These are phyloP conservation scores for Sphagnum tenellum DNA, from an alignment of 225 moss, liverwort and hornwort species.

Conservation along the genomic window DNA sequence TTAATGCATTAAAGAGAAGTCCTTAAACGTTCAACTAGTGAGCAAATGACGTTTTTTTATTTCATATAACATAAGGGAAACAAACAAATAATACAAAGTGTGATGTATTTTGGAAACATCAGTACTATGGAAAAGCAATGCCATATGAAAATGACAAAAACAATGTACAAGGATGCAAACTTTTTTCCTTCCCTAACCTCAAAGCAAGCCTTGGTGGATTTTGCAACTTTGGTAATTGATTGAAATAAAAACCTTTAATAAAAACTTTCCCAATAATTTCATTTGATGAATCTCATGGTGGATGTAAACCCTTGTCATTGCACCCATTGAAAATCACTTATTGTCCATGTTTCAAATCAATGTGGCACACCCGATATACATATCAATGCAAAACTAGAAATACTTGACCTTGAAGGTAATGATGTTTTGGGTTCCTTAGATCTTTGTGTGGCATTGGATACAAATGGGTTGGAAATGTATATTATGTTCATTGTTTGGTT, in stretches of 20 bases:
- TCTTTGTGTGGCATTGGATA: too few species aligned
- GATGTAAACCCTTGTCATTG: slow-evolving; percentile 33
- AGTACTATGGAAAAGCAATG: slow-evolving; percentile 94
- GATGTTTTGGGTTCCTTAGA: too few species aligned
- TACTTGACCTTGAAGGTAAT: too few species aligned
- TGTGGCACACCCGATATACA: too few species aligned
- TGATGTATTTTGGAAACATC: slow-evolving; percentile 28
- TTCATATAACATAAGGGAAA: too few species aligned
- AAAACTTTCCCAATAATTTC: slow-evolving; percentile 86
- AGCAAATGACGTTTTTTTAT: too few species aligned
- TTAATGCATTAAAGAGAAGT: too few species aligned
- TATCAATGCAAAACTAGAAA: too few species aligned
- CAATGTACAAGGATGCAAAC: slow-evolving; percentile 72
- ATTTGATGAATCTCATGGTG: slow-evolving; percentile 92
- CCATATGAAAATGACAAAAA: slow-evolving; percentile 65
- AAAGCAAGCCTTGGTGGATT: slow-evolving; percentile 93
- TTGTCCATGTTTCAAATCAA: too few species aligned
- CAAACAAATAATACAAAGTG: too few species aligned
- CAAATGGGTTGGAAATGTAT: neutral
- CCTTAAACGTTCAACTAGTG: too few species aligned
- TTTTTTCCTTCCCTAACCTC: slow-evolving; percentile 68
- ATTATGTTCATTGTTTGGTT: slow-evolving; percentile 97
- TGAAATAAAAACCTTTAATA: slow-evolving; percentile 75
- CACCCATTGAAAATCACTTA: too few species aligned
- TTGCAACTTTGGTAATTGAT: slow-evolving; percentile 70